phyloP scores from a whole-genome alignment of 2,329 filamentous ascomycete species.

The Drechmeria coniospora region DNA sequence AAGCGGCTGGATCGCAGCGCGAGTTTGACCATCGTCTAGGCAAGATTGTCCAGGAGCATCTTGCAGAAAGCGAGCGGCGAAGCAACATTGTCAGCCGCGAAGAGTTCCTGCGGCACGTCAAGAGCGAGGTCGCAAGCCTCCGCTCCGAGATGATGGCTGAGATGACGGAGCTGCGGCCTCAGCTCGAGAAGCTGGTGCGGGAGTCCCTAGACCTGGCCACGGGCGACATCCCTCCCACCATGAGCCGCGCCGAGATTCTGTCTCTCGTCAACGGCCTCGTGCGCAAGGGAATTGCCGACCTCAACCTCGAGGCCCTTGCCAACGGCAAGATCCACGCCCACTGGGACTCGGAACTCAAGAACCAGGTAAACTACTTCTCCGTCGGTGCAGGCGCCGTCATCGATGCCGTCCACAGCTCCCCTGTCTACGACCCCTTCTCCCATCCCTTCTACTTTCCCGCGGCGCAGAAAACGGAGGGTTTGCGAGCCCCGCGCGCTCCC shows the following conservation, averaged over 20 bases:
- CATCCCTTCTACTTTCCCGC: constrained; percentile 5
- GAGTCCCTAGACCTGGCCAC: constrained; percentile 14
- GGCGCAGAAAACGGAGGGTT: constrained; percentile 6
- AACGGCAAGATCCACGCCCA: constrained; percentile 29
- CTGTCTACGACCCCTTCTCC: constrained; percentile 27
- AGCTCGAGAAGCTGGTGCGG: constrained; percentile 17
- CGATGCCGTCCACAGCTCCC: constrained; percentile 44
- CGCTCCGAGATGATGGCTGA: constrained; percentile 24
- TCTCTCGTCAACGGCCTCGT: constrained; percentile 25
- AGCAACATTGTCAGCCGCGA: constrained; percentile 27
- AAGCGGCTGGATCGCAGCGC: constrained; percentile 15
- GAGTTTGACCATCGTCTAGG: constrained; percentile 20
- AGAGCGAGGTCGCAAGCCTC: constrained; percentile 21
- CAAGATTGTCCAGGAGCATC: constrained; percentile 21
- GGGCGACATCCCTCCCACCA: constrained; percentile 11
- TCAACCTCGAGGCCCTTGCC: constrained; percentile 30
- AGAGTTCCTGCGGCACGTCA: constrained; percentile 30
- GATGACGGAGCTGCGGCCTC: constrained; percentile 20
- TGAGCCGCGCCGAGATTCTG: constrained; percentile 25
- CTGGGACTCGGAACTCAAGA: constrained; percentile 27
- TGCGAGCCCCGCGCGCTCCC: constrained; percentile 17
- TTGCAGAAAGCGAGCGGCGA: constrained; percentile 13
- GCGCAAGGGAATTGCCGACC: constrained; percentile 25
- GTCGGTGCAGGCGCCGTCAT: constrained; percentile 49
- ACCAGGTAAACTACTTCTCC: constrained; percentile 61